Evolutionary conservation across 225 moss, liverwort and hornwort genomes (phyloP).

Genomic region (Anthoceros angustus): DNA sequence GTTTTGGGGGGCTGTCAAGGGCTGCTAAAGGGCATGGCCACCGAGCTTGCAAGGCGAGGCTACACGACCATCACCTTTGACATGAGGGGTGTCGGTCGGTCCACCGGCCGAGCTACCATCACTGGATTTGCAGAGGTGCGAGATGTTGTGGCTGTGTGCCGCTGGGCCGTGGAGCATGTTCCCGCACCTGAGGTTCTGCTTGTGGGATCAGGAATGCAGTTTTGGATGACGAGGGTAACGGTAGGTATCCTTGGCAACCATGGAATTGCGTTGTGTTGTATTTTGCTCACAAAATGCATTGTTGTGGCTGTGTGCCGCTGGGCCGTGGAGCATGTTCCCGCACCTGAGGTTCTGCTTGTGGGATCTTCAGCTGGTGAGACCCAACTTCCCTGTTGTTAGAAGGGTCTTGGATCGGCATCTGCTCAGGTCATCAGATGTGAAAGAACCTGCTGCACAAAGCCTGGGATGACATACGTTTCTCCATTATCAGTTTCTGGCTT

Average conservation of each 20-base stretch:
- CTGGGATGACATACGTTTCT: too few relatives aligned
- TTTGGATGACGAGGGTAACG: neutral
- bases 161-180: slow-evolving; percentile 42
- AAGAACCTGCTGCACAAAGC: neutral
- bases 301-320: too few relatives aligned
- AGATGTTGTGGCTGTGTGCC: slow-evolving; percentile 65
- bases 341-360: slow-evolving; percentile 50
- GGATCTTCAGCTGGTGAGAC: slow-evolving; percentile 77
- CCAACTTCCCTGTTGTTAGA: neutral
- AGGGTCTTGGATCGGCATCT: neutral
- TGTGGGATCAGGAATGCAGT: neutral
- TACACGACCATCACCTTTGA: slow-evolving; percentile 69
- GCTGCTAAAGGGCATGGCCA: slow-evolving; percentile 65
- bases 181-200: too few relatives aligned
- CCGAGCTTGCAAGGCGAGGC: slow-evolving; percentile 42
- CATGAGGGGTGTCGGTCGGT: slow-evolving; percentile 65
- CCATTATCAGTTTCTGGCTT: neutral
- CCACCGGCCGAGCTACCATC: slow-evolving; percentile 57
- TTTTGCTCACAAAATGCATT: neutral
- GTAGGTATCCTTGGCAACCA: neutral
- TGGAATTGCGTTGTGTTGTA: neutral
- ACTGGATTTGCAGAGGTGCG: slow-evolving; percentile 60
- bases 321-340: too few relatives aligned
- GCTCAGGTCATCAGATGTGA: neutral
- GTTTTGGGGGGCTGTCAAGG: slow-evolving; percentile 81